Evolutionary conservation across 2,329 filamentous ascomycete genomes (phyloP), one percentile per base, ranked within the genome.

Genomic region (Trichoderma lentiforme): DNA sequence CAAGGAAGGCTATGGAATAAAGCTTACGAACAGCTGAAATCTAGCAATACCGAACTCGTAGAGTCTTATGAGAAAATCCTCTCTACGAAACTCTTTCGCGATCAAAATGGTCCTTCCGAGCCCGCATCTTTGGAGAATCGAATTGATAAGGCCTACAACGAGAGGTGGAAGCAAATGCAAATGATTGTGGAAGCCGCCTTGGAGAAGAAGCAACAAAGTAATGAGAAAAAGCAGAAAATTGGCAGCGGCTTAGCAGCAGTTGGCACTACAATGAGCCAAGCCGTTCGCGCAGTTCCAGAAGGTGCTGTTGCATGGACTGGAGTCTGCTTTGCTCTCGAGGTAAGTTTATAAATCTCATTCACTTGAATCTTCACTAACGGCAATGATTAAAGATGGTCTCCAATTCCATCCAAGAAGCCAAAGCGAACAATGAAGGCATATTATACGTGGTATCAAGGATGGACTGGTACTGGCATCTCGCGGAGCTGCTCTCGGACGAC

Each of bases 261-360:
- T n/a, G 6, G 60, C 18, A 43, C 8, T 43, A 24, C 34, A 8
- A 73, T 76, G 75, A 65, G 32, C 36, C 67, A 65, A 58, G 58
- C 73, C 57, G 47, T 62, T 12, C 34, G 53, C 3, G 34, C 34
- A 0, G 24, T 43, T 14, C 65, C 53, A 43, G 51, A 68, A 15
- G 65, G 18, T 30, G 53, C 34, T 21, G 32, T 68, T 57, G 65
- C 65, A 4, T 68, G 65, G 65, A 60, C 47, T 21, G 53, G 65
- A 12, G 56, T 68, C 26, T 68, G 65, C 7, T 60, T 68, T 43
- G 36, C 53, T 60, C 53, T 68, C 15, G 30, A 60, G 32, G 65
- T 68, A 60, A 12, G 61, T 1, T 12, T 18, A 47, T 30, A 14
- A 6, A 12, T 51, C 4, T 15, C 2, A 6, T 51, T 15, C 4